Conservation (phyloP, 148 eudicot species). For the Vaccinium macrocarpon region DNA sequence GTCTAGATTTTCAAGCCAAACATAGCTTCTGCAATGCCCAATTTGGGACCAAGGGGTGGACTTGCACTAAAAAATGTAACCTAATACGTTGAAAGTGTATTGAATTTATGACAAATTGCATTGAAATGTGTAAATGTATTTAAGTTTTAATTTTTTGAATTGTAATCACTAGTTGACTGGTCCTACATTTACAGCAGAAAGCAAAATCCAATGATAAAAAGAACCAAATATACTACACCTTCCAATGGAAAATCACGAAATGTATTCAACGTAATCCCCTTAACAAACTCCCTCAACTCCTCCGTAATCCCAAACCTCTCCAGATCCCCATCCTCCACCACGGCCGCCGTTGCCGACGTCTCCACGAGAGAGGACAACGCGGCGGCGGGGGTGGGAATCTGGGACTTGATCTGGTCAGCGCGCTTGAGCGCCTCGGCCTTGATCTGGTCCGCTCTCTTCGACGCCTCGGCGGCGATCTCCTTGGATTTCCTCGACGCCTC, state of each 20-base stretch:
- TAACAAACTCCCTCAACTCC: conserved; percentile 81
- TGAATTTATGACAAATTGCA: neutral
- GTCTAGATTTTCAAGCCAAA: no score
- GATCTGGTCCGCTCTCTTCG: conserved; percentile 33
- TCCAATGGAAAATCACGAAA: conserved; percentile 76
- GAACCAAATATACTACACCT: conserved; percentile 28
- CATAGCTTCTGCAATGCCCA: no score
- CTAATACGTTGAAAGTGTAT: neutral
- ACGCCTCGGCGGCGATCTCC: conserved; percentile 40
- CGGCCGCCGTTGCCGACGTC: neutral
- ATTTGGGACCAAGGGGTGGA: no score
- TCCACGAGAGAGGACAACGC: conserved; percentile 42
- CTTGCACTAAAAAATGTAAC: neutral
- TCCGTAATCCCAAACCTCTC: conserved; percentile 71
- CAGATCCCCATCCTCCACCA: conserved; percentile 41
- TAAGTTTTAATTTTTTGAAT: neutral
- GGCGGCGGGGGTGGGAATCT: conserved; percentile 32
- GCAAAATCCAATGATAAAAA: neutral
- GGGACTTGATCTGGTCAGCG: conserved; percentile 52
- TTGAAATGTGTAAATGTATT: neutral
- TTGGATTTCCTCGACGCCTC: conserved; percentile 40
- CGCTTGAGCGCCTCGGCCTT: conserved; percentile 37
- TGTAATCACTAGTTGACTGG: neutral
- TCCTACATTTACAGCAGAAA: neutral
- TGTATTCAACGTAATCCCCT: conserved; percentile 56